Evolutionary conservation across 2,329 filamentous ascomycete genomes (phyloP), one percentile per base, ranked within the genome.

Genomic region (Mollisia scopiformis): DNA sequence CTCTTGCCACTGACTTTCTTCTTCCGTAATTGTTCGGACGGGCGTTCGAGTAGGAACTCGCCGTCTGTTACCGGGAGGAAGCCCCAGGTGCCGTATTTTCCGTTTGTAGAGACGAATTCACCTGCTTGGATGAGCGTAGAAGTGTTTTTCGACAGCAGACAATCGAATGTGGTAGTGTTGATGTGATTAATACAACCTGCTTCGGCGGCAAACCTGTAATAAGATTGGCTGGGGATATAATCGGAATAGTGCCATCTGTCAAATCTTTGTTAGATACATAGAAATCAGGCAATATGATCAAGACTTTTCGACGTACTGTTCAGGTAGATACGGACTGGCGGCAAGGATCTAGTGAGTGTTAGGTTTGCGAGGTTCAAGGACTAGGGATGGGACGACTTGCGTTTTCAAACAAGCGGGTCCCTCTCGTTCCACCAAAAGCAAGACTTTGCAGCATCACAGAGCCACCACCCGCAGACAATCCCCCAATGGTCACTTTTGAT

Each of bases 401-500:
- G 31, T 56, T 58, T 13, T 51, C 35, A 39, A 60, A 64, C 13
- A 62, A 43, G 23, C 41, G 27, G 1, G 61, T 49, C 14, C 46
- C 41, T 35, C 41, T 33, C 6, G 30, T 53, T 19, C 62, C 60
- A 16, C 50, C 46, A 31, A 59, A 61, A 3, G 61, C 52, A 16
- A 11, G 75, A 77, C 2, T 77, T 74, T 80, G 79, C 23, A 80
- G 78, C 25, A 83, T 77, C 3, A 82, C 78, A 21, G 73, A 75
- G 1, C 81, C 82, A 1, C 75, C 84, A 2, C 85, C 84, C 0
- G 84, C 83, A 13, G 79, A 82, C 61, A 84, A 81, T 0, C 85
- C 84, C 62, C 79, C 79, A 19, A 86, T 77, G 1, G 82, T 84
- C 1, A 87, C 80, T 11, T 79, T 76, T 1, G 69, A 64, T 0